phyloP scores from a whole-genome alignment of 371 early-diverging fungal genomes.

The Apophysomyces variabilis region DNA sequence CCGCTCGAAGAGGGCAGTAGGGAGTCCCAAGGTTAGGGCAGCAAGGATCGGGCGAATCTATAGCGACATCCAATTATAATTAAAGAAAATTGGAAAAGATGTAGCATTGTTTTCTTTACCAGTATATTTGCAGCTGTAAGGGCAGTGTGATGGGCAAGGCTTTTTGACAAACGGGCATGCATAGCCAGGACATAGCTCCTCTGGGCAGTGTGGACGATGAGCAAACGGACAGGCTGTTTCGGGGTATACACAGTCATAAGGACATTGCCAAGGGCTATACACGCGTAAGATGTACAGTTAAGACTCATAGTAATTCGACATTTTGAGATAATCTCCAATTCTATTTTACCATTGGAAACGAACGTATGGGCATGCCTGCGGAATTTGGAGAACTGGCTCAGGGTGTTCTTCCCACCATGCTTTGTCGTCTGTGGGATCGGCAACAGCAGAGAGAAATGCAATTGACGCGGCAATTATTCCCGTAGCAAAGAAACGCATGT shows the following conservation, averaged over 20 bases:
- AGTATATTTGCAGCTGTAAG: conserved; percentile 2
- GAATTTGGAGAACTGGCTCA: neutral
- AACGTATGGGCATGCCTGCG: neutral
- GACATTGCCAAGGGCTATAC: neutral
- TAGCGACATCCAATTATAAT: neutral
- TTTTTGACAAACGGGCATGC: neutral
- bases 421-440: neutral
- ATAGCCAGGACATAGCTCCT: neutral
- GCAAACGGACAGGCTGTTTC: neutral
- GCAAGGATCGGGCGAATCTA: conserved; percentile 9
- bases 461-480: neutral
- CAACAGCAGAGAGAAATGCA: neutral
- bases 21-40: neutral
- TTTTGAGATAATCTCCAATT: neutral
- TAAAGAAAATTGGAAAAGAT: neutral
- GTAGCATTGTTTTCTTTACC: neutral
- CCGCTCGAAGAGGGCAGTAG: neutral
- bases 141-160: neutral
- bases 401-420: neutral
- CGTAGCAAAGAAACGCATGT: neutral
- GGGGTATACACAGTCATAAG: conserved; percentile 1
- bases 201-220: neutral
- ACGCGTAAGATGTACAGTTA: neutral
- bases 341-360: neutral
- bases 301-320: no score